Evolutionary conservation across 768 basidiomycete genomes (phyloP).

Genomic region (Hygrocybe punicea): DNA sequence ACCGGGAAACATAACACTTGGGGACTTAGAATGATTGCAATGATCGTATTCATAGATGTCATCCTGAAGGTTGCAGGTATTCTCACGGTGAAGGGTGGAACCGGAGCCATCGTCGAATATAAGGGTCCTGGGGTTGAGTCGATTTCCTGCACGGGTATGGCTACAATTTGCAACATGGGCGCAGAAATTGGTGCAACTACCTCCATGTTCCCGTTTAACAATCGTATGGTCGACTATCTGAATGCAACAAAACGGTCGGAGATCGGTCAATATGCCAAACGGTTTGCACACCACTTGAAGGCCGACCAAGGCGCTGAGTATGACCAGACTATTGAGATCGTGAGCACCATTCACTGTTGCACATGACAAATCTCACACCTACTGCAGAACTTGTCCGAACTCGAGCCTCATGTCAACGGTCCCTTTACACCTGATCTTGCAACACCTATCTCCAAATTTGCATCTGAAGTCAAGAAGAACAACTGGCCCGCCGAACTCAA

Average conservation of each 20-base stretch:
- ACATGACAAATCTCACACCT: background rate
- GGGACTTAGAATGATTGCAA: too few species aligned
- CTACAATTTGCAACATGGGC: slow-evolving; percentile 99
- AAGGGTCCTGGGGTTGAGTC: slow-evolving; percentile 92
- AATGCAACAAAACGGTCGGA: slow-evolving; percentile 89
- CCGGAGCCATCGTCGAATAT: slow-evolving; percentile 98
- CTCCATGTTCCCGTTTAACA: slow-evolving; percentile 97
- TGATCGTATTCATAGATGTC: slow-evolving; percentile 56
- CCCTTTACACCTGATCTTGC: slow-evolving; percentile 99
- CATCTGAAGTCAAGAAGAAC: slow-evolving; percentile 87
- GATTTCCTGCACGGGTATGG: slow-evolving; percentile 98
- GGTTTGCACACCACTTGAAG: slow-evolving; percentile 85
- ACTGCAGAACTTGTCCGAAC: slow-evolving; percentile 82
- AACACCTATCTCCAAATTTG: slow-evolving; percentile 96
- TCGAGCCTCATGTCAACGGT: slow-evolving; percentile 99
- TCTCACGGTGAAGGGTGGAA: slow-evolving; percentile 98
- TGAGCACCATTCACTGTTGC: slow-evolving; percentile 35
- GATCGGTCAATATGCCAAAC: slow-evolving; percentile 84
- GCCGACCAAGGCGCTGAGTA: slow-evolving; percentile 89
- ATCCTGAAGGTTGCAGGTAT: slow-evolving; percentile 99
- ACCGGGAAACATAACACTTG: too few species aligned
- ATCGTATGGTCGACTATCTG: slow-evolving; percentile 89
- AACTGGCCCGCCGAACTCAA: slow-evolving; percentile 95
- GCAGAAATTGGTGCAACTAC: slow-evolving; percentile 99
- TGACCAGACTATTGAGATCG: slow-evolving; percentile 90